phyloP scores from a whole-genome alignment of 2,329 filamentous ascomycete species.

The Rhynchosporium graminicola region DNA sequence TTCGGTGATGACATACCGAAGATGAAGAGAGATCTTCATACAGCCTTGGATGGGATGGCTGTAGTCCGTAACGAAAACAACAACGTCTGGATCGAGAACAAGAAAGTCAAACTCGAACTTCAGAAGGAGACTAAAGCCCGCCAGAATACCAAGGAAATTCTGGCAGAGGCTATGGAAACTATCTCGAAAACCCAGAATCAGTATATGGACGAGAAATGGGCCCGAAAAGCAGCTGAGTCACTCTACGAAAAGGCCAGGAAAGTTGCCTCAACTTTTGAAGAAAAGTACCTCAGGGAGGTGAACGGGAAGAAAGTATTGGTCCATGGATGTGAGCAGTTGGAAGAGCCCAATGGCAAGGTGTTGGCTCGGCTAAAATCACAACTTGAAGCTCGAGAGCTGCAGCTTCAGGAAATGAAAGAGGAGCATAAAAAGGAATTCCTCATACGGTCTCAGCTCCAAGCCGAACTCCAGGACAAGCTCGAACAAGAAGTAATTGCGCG shows the following conservation, averaged over 20 bases:
- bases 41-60: neutral
- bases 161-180: neutral
- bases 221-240: too few species aligned
- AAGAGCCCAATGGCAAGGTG: neutral
- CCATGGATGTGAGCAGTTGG: neutral
- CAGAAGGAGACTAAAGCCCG: neutral
- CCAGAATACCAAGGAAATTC: neutral
- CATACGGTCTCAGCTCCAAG: neutral
- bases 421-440: neutral
- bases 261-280: neutral
- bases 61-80: neutral
- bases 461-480: too few species aligned
- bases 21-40: neutral
- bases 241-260: neutral
- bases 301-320: neutral
- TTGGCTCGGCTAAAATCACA: neutral
- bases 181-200: neutral
- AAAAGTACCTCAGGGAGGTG: neutral
- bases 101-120: neutral
- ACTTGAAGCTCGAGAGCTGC: neutral
- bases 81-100: neutral
- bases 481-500: too few species aligned
- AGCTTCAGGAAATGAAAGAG: neutral
- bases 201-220: neutral
- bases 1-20: constrained; percentile 3